Conservation (phyloP, 495 filamentous ascomycete species). For the Durotheca rogersii region DNA sequence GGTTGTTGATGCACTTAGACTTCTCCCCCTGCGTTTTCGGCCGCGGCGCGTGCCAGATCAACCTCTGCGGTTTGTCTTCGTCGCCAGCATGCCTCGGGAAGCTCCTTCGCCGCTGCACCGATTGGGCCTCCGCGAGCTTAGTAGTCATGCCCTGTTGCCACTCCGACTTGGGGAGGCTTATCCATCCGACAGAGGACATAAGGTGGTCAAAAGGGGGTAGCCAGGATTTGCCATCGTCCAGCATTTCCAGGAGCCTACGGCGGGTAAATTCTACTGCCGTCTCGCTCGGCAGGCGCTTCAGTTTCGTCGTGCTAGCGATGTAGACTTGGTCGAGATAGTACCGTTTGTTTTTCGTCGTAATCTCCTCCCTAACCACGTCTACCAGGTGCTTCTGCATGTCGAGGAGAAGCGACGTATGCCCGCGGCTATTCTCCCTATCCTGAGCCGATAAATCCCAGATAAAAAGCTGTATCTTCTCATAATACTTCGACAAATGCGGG, state of each 20-base stretch:
- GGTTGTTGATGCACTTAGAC: conserved; percentile 41
- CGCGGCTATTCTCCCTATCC: conserved; percentile 8
- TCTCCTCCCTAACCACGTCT: conserved; percentile 29
- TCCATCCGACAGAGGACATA: conserved; percentile 30
- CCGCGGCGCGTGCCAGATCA: conserved; percentile 47
- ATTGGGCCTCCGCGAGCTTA: background rate
- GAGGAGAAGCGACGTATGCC: conserved; percentile 25
- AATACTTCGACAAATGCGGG: conserved; percentile 20
- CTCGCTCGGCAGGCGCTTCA: background rate
- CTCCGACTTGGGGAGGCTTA: conserved; percentile 1
- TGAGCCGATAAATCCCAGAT: conserved; percentile 46
- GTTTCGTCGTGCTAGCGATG: conserved; percentile 35
- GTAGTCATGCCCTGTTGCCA: conserved; percentile 2
- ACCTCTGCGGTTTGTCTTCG: conserved; percentile 34
- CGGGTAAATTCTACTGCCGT: conserved; percentile 26
- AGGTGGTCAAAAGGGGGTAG: conserved; percentile 33
- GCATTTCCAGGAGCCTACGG: conserved; percentile 18
- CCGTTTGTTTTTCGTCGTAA: conserved; percentile 22
- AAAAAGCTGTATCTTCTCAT: conserved; percentile 39
- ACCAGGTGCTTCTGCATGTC: conserved; percentile 45
- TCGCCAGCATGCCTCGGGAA: conserved; percentile 11
- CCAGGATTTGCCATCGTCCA: conserved; percentile 24
- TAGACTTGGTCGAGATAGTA: conserved; percentile 40
- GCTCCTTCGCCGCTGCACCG: background rate
- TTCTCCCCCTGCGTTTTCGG: conserved; percentile 19